phyloP scores from a whole-genome alignment of 2,329 filamentous ascomycete species.

The Nemania bipapillata region DNA sequence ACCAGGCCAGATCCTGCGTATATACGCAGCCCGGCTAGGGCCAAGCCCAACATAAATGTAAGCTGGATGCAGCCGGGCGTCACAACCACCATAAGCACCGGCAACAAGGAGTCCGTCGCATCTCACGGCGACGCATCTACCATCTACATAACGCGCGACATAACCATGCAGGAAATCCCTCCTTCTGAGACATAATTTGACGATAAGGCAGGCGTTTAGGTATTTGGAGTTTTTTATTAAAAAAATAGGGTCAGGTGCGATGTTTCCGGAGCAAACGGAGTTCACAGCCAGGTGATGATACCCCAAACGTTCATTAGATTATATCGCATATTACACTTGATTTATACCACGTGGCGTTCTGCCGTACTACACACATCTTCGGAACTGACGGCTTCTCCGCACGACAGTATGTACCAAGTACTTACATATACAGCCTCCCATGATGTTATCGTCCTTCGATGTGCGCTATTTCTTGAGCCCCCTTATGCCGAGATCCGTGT shows the following conservation, averaged over 20 bases:
- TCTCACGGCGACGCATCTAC: slow-evolving; percentile 23
- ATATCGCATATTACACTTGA: not conserved
- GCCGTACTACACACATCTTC: not conserved
- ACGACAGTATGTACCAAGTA: no score
- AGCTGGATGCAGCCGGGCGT: slow-evolving; percentile 39
- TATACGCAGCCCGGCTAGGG: not conserved
- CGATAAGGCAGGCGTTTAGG: not conserved
- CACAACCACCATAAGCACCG: slow-evolving; percentile 41
- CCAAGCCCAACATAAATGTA: slow-evolving; percentile 11
- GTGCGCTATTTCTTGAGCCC: no score
- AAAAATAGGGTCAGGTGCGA: not conserved
- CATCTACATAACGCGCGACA: slow-evolving; percentile 41
- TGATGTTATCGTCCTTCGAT: no score
- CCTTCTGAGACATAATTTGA: not conserved
- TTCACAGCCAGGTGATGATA: slow-evolving; percentile 13
- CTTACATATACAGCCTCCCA: no score
- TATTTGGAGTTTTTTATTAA: not conserved
- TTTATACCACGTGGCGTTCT: not conserved
- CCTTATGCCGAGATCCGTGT: no score
- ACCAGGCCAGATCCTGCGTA: not conserved
- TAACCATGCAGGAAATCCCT: slow-evolving; percentile 33
- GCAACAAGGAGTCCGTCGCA: slow-evolving; percentile 4
- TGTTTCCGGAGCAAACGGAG: not conserved
- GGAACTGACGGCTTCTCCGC: no score
- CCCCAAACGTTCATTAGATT: slow-evolving; percentile 7